These are phyloP conservation scores for Cornus florida DNA, from an alignment of 148 eudicot species.

Conservation along the genomic window DNA sequence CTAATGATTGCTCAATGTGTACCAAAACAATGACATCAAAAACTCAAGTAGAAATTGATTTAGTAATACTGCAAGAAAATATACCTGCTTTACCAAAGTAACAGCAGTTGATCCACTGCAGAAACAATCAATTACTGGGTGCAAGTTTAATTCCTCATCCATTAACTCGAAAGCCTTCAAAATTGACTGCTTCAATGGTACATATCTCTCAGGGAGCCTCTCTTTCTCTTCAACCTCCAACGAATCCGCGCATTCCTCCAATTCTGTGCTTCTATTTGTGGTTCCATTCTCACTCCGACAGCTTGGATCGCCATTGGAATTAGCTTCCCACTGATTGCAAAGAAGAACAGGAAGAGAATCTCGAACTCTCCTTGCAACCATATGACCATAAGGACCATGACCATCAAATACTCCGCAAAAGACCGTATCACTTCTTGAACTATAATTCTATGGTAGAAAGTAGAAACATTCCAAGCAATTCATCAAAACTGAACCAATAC, in stretches of 20 bases:
- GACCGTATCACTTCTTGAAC: slow-evolving; percentile 41
- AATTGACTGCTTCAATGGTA: slow-evolving; percentile 41
- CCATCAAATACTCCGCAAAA: slow-evolving; percentile 90
- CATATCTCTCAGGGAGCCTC: slow-evolving; percentile 41
- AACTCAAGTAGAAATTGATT: not conserved
- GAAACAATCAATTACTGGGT: slow-evolving; percentile 49
- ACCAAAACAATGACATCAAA: not conserved
- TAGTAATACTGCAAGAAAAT: not conserved
- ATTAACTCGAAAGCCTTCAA: slow-evolving; percentile 50
- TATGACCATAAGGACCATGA: slow-evolving; percentile 81
- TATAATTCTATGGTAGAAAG: slow-evolving; percentile 39
- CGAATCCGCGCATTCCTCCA: slow-evolving; percentile 33
- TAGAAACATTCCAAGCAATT: slow-evolving; percentile 31
- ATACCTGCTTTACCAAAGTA: slow-evolving; percentile 51
- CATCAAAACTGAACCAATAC: slow-evolving; percentile 26
- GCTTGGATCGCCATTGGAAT: slow-evolving; percentile 22
- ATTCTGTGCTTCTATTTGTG: slow-evolving; percentile 19
- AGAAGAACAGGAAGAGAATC: slow-evolving; percentile 63
- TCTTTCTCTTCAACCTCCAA: slow-evolving; percentile 36
- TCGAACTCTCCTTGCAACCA: slow-evolving; percentile 68
- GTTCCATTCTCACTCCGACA: slow-evolving; percentile 25
- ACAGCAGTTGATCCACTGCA: slow-evolving; percentile 69
- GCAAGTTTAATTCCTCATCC: slow-evolving; percentile 57
- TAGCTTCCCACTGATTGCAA: slow-evolving; percentile 39
- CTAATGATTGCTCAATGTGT: not conserved